Evolutionary conservation across 345 rosid species (phyloP).

Genomic region (Corchorus olitorius): DNA sequence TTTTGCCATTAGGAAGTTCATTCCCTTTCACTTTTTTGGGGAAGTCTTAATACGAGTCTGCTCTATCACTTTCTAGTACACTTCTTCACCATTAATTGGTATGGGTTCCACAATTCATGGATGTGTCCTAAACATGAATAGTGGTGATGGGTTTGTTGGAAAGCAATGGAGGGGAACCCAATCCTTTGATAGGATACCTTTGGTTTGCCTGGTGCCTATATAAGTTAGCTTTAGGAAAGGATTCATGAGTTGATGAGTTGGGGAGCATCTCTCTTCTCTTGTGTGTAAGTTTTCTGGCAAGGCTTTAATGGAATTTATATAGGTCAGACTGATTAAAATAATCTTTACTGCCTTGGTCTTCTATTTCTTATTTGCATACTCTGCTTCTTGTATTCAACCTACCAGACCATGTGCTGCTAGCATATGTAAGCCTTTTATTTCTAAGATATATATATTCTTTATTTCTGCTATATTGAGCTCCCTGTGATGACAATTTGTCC

Average conservation of each 20-base stretch:
- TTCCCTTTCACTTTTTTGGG: background rate
- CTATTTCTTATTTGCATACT: background rate
- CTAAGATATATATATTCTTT: background rate
- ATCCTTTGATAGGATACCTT: background rate
- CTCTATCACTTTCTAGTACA: background rate
- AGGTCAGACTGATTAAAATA: background rate
- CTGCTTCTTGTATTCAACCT: background rate
- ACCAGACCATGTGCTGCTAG: background rate
- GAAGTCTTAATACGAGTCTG: background rate
- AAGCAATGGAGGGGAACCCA: no score
- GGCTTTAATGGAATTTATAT: background rate
- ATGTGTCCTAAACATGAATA: background rate
- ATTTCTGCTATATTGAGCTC: background rate
- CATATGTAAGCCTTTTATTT: background rate
- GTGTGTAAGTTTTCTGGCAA: background rate
- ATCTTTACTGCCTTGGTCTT: background rate
- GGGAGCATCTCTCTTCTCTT: background rate
- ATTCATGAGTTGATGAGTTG: background rate
- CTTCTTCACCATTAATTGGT: background rate
- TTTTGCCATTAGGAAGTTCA: background rate
- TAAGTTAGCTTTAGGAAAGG: background rate
- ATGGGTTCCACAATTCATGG: background rate
- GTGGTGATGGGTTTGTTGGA: no score
- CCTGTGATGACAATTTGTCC: background rate
- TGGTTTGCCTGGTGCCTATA: background rate